Percentiles rank a stretch among this genome's conserved stretches.
These are phyloP conservation scores for Ophiocordyceps camponoti-floridani DNA, from an alignment of 2,329 filamentous ascomycete genomes.

Conservation along the genomic window DNA sequence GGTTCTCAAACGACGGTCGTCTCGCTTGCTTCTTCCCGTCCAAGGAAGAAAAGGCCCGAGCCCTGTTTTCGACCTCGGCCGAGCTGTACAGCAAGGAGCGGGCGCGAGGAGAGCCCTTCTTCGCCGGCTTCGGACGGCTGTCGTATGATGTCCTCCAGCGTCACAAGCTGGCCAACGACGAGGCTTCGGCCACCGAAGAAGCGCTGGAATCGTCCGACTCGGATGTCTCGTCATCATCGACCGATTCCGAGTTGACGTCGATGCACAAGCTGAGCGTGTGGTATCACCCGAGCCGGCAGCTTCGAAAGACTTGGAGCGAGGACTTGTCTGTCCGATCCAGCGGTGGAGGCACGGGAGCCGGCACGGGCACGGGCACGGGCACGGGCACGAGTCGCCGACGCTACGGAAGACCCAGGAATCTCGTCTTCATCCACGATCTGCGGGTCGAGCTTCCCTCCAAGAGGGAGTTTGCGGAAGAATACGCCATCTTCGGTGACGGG, in stretches of 20 bases:
- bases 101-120: constrained; percentile 34
- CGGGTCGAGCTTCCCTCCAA: constrained; percentile 61
- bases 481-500: constrained; percentile 68
- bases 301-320: constrained; percentile 37
- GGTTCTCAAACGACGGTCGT: constrained; percentile 43
- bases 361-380: constrained; percentile 30
- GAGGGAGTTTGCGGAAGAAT: constrained; percentile 56
- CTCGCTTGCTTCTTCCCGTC: constrained; percentile 53
- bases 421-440: constrained; percentile 57
- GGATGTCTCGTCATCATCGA: constrained; percentile 31
- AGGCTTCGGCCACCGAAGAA: constrained; percentile 31
- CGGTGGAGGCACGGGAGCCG: constrained; percentile 35
- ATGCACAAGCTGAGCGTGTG: constrained; percentile 38
- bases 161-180: constrained; percentile 27
- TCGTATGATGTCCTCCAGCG: constrained; percentile 31
- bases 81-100: constrained; percentile 28
- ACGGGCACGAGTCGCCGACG: constrained; percentile 33
- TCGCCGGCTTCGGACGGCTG: constrained; percentile 38
- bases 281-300: constrained; percentile 33
- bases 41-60: constrained; percentile 41
- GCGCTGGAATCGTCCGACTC: constrained; percentile 30
- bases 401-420: constrained; percentile 39
- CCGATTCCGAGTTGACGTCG: constrained; percentile 45
- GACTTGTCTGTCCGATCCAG: constrained; percentile 40
- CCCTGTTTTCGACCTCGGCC: constrained; percentile 26